Evolutionary conservation across 2,329 filamentous ascomycete genomes (phyloP).

Genomic region (Periglandula ipomoeae): DNA sequence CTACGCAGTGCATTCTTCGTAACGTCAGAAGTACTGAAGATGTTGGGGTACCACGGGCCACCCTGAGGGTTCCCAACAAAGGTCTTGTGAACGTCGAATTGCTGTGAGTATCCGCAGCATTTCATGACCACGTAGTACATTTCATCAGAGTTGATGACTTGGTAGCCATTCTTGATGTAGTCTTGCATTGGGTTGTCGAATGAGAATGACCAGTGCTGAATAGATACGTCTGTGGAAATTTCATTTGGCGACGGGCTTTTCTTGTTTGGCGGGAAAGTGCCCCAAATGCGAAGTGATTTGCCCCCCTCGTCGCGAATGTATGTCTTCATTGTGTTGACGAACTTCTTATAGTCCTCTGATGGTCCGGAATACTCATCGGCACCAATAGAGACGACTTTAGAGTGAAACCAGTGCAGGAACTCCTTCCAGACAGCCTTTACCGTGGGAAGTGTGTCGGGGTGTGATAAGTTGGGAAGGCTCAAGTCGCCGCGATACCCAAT

Average conservation of each 20-base stretch:
- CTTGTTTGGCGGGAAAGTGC: constrained; percentile 26
- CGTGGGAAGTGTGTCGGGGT: constrained; percentile 41
- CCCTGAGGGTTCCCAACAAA: constrained; percentile 19
- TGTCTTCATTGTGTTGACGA: constrained; percentile 33
- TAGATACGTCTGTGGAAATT: constrained; percentile 12
- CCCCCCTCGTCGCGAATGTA: constrained; percentile 33
- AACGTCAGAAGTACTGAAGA: constrained; percentile 14
- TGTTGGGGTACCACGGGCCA: constrained; percentile 13
- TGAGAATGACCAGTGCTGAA: constrained; percentile 27
- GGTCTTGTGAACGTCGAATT: constrained; percentile 33
- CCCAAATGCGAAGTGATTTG: constrained; percentile 44
- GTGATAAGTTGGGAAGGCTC: constrained; percentile 34
- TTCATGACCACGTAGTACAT: constrained; percentile 17
- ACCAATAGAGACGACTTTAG: constrained; percentile 44
- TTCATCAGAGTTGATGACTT: constrained; percentile 17
- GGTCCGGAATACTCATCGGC: constrained; percentile 44
- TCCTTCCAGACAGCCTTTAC: constrained; percentile 42
- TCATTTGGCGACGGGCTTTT: neutral
- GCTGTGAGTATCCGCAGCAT: constrained; percentile 27
- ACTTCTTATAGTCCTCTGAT: constrained; percentile 39
- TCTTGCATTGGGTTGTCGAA: constrained; percentile 14
- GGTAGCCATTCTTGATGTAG: constrained; percentile 15
- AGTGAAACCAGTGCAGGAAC: constrained; percentile 47
- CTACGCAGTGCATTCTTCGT: constrained; percentile 11
- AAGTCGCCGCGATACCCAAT: constrained; percentile 36